These are phyloP conservation scores for Coniosporium tulheliwenetii DNA, from an alignment of 2,329 filamentous ascomycete genomes.

Conservation along the genomic window DNA sequence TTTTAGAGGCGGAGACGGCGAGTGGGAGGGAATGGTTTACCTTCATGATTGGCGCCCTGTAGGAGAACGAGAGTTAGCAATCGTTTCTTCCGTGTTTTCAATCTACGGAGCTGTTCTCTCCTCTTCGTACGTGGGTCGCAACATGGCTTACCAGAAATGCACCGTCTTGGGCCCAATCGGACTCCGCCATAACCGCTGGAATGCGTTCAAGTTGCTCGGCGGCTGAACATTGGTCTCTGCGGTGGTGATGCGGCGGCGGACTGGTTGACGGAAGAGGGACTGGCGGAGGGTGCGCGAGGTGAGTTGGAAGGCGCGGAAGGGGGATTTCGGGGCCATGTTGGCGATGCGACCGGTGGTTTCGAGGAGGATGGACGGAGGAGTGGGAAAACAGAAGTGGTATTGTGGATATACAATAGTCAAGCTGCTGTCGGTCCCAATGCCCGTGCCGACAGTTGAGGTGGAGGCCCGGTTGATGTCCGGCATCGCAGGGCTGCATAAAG, in stretches of 20 bases:
- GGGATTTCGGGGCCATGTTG: no score
- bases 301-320: conserved; percentile 38
- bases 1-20: background rate
- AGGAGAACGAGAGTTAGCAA: background rate
- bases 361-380: no score
- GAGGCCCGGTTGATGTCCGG: no score
- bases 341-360: no score
- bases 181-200: conserved; percentile 52
- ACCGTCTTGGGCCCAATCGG: conserved; percentile 54
- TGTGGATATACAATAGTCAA: no score
- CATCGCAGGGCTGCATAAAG: no score
- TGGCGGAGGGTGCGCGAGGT: conserved; percentile 37
- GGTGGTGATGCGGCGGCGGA: conserved; percentile 51
- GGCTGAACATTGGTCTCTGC: conserved; percentile 24
- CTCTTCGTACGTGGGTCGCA: background rate
- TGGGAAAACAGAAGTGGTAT: no score
- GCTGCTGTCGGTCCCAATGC: no score
- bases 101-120: background rate
- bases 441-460: no score
- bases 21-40: conserved; percentile 20
- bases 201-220: conserved; percentile 26
- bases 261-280: conserved; percentile 31
- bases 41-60: conserved; percentile 88
- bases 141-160: conserved; percentile 70
- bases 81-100: no score